These are phyloP conservation scores for Harringtonia aguacate DNA, from an alignment of 2,329 filamentous ascomycete species.

Conservation along the genomic window DNA sequence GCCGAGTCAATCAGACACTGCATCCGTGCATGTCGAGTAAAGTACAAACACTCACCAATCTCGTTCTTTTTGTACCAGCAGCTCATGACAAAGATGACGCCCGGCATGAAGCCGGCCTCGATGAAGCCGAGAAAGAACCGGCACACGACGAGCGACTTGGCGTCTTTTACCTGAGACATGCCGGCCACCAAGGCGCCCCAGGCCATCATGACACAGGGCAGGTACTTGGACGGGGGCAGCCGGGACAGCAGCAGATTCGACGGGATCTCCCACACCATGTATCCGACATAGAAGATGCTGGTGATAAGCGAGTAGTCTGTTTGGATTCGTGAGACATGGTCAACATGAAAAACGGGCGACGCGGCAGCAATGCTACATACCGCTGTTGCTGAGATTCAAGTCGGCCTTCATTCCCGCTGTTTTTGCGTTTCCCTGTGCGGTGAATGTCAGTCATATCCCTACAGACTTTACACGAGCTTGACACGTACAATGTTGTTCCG, in stretches of 20 bases:
- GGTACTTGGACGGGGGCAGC: not conserved
- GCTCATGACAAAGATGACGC: not conserved
- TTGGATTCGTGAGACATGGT: not conserved
- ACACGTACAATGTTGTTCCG: not conserved
- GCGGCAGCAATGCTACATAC: not conserved
- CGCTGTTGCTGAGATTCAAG: not conserved
- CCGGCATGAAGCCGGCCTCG: not conserved
- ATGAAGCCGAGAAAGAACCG: not conserved
- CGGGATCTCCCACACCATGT: not conserved
- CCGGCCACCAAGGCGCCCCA: not conserved
- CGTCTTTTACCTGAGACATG: not conserved
- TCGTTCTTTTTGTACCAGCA: constrained; percentile 1
- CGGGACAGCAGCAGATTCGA: not conserved
- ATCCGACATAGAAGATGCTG: constrained; percentile 2
- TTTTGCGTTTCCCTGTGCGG: not conserved
- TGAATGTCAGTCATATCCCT: not conserved
- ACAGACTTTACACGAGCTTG: not conserved
- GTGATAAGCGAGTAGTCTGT: constrained; percentile 1
- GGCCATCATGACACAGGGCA: not conserved
- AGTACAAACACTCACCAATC: not conserved
- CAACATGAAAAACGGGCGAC: not conserved
- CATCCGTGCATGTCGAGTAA: too few relatives aligned
- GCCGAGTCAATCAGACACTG: too few relatives aligned
- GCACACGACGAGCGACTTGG: not conserved
- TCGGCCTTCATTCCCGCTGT: not conserved